Percentiles rank a stretch among this genome's conserved stretches.
These are phyloP conservation scores for Boletus smithii DNA, from an alignment of 1,284 basidiomycete species.

Conservation along the genomic window DNA sequence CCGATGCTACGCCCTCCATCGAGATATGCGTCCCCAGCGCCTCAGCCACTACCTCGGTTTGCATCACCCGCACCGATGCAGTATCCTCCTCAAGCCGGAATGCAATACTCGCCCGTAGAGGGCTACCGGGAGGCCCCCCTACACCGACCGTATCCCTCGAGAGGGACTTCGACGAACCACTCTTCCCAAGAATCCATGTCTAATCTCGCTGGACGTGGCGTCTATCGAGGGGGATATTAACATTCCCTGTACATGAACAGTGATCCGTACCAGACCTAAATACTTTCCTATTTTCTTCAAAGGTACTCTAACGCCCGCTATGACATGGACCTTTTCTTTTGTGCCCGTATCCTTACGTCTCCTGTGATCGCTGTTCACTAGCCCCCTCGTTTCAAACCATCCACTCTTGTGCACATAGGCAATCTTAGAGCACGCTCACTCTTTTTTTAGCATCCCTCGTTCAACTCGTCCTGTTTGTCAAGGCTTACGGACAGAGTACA, in stretches of 20 bases:
- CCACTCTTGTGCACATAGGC: constrained; percentile 13
- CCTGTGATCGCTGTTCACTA: constrained; percentile 8
- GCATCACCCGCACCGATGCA: constrained; percentile 19
- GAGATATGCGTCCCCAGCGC: constrained; percentile 27
- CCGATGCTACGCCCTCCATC: constrained; percentile 25
- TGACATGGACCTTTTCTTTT: constrained; percentile 10
- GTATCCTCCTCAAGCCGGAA: constrained; percentile 31
- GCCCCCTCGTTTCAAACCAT: constrained; percentile 11
- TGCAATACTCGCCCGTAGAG: constrained; percentile 24
- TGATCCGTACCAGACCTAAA: not conserved
- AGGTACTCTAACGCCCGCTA: constrained; percentile 19
- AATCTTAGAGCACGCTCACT: constrained; percentile 13
- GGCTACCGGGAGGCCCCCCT: constrained; percentile 45
- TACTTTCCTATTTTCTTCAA: not conserved
- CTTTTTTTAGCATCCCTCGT: not conserved
- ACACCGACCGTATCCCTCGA: constrained; percentile 43
- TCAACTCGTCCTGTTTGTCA: constrained; percentile 4
- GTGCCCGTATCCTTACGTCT: not conserved
- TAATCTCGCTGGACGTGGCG: constrained; percentile 35
- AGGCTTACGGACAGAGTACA: constrained; percentile 5
- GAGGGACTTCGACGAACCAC: constrained; percentile 14
- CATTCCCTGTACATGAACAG: not conserved
- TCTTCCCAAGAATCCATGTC: constrained; percentile 16
- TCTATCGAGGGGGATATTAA: constrained; percentile 34
- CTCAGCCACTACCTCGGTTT: constrained; percentile 14